Evolutionary conservation across 306 rosid species (phyloP).

Genomic region (Calophaca sinica): DNA sequence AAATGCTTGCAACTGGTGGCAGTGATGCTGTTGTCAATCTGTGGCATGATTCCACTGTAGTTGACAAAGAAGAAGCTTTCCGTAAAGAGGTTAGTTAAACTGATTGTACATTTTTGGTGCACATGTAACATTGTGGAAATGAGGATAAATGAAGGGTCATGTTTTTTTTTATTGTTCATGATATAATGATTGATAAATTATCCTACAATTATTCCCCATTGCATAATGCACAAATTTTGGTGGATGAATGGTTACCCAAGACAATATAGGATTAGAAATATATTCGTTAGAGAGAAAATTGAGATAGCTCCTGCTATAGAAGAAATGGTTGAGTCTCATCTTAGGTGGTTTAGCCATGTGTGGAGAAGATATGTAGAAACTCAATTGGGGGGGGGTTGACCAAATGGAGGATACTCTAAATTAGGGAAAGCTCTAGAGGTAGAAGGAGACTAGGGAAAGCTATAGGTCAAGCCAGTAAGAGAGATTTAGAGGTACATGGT

Average conservation of each 20-base stretch:
- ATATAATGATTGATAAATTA: conserved; percentile 21
- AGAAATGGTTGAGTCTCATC: too few species aligned
- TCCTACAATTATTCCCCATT: conserved; percentile 9
- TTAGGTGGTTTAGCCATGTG: too few species aligned
- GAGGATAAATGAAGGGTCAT: conserved; percentile 5
- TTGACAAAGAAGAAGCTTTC: conserved; percentile 87
- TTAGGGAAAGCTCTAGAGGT: too few species aligned
- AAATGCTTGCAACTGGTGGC: conserved; percentile 96
- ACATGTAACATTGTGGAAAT: not conserved
- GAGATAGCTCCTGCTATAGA: too few species aligned
- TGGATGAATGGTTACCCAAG: not conserved
- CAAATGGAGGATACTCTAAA: too few species aligned
- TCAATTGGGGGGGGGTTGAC: too few species aligned
- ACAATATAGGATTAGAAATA: not conserved
- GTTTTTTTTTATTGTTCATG: not conserved
- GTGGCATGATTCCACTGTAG: conserved; percentile 88
- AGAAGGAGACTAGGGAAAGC: too few species aligned
- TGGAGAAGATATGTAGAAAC: too few species aligned
- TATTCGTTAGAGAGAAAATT: not conserved
- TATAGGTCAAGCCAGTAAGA: too few species aligned
- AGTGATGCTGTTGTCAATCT: conserved; percentile 82
- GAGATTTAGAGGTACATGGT: too few species aligned
- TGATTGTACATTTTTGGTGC: not conserved
- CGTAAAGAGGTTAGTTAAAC: conserved; percentile 69
- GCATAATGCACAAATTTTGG: not conserved